Conservation (phyloP, 768 basidiomycete species). For the Suillus tomentosus region DNA sequence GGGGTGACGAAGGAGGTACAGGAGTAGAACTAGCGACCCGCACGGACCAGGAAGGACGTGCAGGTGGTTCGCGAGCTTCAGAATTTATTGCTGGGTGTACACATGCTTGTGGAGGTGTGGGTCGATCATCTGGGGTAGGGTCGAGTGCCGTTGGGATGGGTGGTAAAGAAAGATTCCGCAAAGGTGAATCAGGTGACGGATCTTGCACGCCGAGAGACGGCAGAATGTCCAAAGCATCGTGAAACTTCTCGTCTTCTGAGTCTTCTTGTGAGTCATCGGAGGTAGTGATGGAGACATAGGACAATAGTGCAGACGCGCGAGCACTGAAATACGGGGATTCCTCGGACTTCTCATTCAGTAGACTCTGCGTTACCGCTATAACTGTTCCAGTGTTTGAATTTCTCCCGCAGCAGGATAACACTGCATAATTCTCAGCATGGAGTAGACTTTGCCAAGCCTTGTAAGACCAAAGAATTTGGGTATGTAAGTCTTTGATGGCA, state of each 20-base stretch:
- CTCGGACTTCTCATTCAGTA: background rate
- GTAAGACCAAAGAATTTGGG: conserved; percentile 23
- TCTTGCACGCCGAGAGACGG: conserved; percentile 22
- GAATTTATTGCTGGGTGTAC: conserved; percentile 10
- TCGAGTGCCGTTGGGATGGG: conserved; percentile 15
- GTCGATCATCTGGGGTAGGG: background rate
- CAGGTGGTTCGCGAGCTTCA: conserved; percentile 19
- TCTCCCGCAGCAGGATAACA: background rate
- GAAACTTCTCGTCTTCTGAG: conserved; percentile 34
- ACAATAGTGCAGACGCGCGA: background rate
- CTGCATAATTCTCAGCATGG: conserved; percentile 16
- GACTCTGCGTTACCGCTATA: background rate
- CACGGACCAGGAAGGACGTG: conserved; percentile 33
- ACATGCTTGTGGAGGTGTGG: background rate
- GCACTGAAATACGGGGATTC: background rate
- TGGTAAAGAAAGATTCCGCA: conserved; percentile 18
- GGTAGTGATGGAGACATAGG: background rate
- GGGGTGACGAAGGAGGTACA: conserved; percentile 17
- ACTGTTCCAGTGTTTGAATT: background rate
- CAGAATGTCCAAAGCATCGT: conserved; percentile 32
- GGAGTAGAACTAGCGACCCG: conserved; percentile 27
- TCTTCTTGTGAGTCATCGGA: background rate
- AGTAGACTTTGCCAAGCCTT: conserved; percentile 28
- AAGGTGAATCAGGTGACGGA: conserved; percentile 17
- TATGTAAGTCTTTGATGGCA: conserved; percentile 22